A percentile compares a stretch with the other conserved stretches of the same genome.
Evolutionary conservation across 495 filamentous ascomycete genomes (phyloP).

Genomic region (Pseudomonodictys pantanalensis): DNA sequence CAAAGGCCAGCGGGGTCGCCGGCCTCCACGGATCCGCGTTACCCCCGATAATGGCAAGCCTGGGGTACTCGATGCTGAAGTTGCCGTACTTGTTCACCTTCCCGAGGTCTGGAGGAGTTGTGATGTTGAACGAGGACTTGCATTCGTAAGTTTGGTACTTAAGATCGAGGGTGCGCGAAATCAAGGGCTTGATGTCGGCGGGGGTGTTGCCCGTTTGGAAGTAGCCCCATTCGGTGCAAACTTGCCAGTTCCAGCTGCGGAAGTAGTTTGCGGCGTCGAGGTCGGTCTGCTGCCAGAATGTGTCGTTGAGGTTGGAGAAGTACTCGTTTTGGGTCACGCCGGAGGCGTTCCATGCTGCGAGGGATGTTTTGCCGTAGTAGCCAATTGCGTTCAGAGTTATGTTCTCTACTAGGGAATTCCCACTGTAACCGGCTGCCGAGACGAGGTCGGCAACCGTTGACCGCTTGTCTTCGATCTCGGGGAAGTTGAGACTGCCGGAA

Average conservation of each 20-base stretch:
- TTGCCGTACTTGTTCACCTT: constrained; percentile 68
- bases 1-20: constrained; percentile 58
- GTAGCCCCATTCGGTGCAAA: constrained; percentile 63
- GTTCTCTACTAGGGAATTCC: constrained; percentile 50
- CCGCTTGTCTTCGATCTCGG: constrained; percentile 41
- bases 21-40: constrained; percentile 68
- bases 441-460: constrained; percentile 51
- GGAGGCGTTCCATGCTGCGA: constrained; percentile 38
- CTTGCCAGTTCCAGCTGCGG: constrained; percentile 39
- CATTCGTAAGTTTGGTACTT: constrained; percentile 55
- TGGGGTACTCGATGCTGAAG: constrained; percentile 60
- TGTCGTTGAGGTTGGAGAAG: constrained; percentile 51
- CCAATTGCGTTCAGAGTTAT: constrained; percentile 65
- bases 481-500: constrained; percentile 49
- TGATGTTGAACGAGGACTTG: constrained; percentile 61
- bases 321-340: constrained; percentile 51
- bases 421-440: constrained; percentile 53
- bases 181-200: constrained; percentile 54
- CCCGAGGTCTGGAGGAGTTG: constrained; percentile 51
- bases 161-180: constrained; percentile 62
- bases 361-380: constrained; percentile 51
- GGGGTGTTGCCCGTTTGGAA: constrained; percentile 65
- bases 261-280: constrained; percentile 45
- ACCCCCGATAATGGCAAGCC: constrained; percentile 66
- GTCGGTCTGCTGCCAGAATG: constrained; percentile 50